phyloP scores from a whole-genome alignment of 1,284 basidiomycete species.

The Apiotrichum montevideense region DNA sequence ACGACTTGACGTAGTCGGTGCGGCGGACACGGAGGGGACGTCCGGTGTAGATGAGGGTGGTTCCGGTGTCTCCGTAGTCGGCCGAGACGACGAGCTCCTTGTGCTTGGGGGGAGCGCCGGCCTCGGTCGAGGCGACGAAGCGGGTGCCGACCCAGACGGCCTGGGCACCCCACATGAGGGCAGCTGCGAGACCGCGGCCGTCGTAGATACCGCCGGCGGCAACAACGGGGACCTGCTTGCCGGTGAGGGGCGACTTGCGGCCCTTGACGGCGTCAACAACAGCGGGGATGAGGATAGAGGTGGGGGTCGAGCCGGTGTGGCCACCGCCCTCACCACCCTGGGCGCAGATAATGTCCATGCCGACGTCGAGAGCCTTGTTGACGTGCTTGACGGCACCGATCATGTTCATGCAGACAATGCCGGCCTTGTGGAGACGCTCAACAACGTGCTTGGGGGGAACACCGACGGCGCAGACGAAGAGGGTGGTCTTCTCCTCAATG shows the following conservation, averaged over 20 bases:
- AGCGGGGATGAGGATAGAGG: constrained; percentile 52
- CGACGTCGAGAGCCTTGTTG: constrained; percentile 66
- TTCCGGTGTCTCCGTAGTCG: constrained; percentile 52
- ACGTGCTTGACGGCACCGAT: constrained; percentile 85
- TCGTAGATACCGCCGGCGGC: constrained; percentile 82
- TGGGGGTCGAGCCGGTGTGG: constrained; percentile 45
- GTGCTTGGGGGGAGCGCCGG: constrained; percentile 19
- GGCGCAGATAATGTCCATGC: constrained; percentile 80
- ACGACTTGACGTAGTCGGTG: constrained; percentile 72
- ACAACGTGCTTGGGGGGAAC: constrained; percentile 71
- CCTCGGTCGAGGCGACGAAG: constrained; percentile 75
- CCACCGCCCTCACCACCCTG: constrained; percentile 83
- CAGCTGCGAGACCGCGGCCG: constrained; percentile 73
- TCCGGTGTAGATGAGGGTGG: constrained; percentile 79
- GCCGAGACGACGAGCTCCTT: constrained; percentile 36
- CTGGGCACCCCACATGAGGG: constrained; percentile 74
- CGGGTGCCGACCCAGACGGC: constrained; percentile 85
- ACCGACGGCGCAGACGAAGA: constrained; percentile 76
- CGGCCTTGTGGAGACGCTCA: constrained; percentile 68
- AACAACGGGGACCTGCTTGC: constrained; percentile 69
- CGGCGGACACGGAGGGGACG: constrained; percentile 75
- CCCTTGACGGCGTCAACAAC: constrained; percentile 74
- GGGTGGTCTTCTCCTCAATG: constrained; percentile 70
- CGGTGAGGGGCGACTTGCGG: constrained; percentile 66
- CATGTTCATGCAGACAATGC: constrained; percentile 85